Evolutionary conservation across 495 filamentous ascomycete species (phyloP).

Genomic region (Lasiosphaeriaceae sp.): DNA sequence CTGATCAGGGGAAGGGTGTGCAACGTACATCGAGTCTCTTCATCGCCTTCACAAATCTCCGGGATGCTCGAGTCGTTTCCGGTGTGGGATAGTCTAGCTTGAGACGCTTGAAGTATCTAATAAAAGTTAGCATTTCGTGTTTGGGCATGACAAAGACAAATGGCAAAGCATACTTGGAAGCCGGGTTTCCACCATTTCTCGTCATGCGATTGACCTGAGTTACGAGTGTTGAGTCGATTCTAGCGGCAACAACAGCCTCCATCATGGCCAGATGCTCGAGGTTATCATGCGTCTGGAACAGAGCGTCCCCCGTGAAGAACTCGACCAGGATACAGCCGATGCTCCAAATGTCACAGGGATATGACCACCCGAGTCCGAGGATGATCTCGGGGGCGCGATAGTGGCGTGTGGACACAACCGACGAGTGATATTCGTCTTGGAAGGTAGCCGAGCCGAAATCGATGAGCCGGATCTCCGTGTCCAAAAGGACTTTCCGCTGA

Average conservation of each 20-base stretch:
- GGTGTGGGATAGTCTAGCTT: slow-evolving; percentile 84
- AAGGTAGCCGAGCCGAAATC: slow-evolving; percentile 98
- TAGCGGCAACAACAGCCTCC: slow-evolving; percentile 77
- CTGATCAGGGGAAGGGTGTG: not conserved
- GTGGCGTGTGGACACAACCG: slow-evolving; percentile 92
- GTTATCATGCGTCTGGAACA: slow-evolving; percentile 98
- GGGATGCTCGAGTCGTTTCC: slow-evolving; percentile 84
- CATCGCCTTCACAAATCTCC: slow-evolving; percentile 94
- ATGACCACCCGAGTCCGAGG: slow-evolving; percentile 93
- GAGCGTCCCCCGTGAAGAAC: slow-evolving; percentile 94
- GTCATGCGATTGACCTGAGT: slow-evolving; percentile 66
- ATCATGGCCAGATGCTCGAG: slow-evolving; percentile 99
- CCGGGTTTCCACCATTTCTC: slow-evolving; percentile 65
- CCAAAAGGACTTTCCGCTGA: slow-evolving; percentile 82
- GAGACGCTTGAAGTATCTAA: slow-evolving; percentile 78
- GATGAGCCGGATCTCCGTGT: slow-evolving; percentile 94
- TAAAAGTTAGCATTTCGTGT: slow-evolving; percentile 18
- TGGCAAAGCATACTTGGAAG: slow-evolving; percentile 66
- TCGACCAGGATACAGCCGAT: slow-evolving; percentile 99
- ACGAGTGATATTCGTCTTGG: slow-evolving; percentile 97
- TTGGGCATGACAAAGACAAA: not conserved
- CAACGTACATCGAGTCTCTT: slow-evolving; percentile 72
- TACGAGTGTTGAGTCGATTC: slow-evolving; percentile 73
- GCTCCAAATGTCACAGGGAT: slow-evolving; percentile 98
- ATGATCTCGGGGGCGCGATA: slow-evolving; percentile 98